These are phyloP conservation scores for Solanum commersonii DNA, from an alignment of 257 asterid species.

Conservation along the genomic window DNA sequence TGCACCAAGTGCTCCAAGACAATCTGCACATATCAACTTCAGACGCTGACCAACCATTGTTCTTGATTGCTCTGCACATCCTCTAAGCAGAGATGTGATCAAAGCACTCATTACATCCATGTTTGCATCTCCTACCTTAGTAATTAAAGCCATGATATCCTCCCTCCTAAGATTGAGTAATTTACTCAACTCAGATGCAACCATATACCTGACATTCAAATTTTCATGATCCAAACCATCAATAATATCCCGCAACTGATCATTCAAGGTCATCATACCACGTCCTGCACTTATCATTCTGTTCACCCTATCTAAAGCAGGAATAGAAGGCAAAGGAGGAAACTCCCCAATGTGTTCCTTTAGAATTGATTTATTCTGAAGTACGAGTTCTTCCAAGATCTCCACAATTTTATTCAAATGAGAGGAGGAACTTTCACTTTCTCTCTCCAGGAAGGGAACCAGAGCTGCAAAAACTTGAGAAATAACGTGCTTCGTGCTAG, in stretches of 20 bases:
- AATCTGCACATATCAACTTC: slow-evolving; percentile 84
- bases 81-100: slow-evolving; percentile 81
- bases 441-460: slow-evolving; percentile 84
- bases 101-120: slow-evolving; percentile 78
- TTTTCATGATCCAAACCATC: slow-evolving; percentile 89
- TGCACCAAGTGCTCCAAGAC: slow-evolving; percentile 96
- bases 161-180: slow-evolving; percentile 60
- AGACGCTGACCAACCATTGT: slow-evolving; percentile 81
- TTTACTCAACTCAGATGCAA: slow-evolving; percentile 85
- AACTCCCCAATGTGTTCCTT: slow-evolving; percentile 79
- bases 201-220: slow-evolving; percentile 93
- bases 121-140: slow-evolving; percentile 61
- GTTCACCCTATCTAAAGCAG: slow-evolving; percentile 72
- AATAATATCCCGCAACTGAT: slow-evolving; percentile 72
- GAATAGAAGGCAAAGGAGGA: slow-evolving; percentile 84
- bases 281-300: slow-evolving; percentile 81
- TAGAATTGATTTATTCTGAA: slow-evolving; percentile 54
- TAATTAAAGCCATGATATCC: slow-evolving; percentile 55
- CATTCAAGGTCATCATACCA: slow-evolving; percentile 63
- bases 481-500: slow-evolving; percentile 81
- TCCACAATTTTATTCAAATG: slow-evolving; percentile 61
- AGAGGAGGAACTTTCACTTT: slow-evolving; percentile 41
- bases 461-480: slow-evolving; percentile 98
- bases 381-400: slow-evolving; percentile 88
- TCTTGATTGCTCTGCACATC: slow-evolving; percentile 97